These are phyloP conservation scores for Protomyces macrosporus DNA, from an alignment of 1,139 yeast genomes.

Conservation along the genomic window DNA sequence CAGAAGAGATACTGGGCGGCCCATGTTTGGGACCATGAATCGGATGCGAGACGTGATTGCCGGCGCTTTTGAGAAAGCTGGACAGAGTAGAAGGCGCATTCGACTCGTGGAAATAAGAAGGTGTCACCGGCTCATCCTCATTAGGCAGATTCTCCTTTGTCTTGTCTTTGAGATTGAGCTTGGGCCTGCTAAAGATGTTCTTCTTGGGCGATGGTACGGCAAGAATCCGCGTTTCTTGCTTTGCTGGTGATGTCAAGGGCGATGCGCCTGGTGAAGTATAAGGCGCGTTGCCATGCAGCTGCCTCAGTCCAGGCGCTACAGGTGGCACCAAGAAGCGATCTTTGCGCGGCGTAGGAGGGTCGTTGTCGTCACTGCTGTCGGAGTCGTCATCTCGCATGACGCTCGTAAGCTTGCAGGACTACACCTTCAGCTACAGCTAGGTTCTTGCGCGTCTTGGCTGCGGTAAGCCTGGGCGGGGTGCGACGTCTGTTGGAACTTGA, in stretches of 20 bases:
- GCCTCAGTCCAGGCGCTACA: neutral
- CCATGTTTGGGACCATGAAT: neutral
- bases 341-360: slow-evolving; percentile 19
- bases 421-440: too few species aligned
- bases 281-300: neutral
- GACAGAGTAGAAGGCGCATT: slow-evolving; percentile 3
- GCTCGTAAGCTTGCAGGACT: too few species aligned
- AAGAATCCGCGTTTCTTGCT: neutral
- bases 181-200: slow-evolving; percentile 12
- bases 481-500: neutral
- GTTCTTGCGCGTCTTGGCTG: neutral
- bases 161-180: slow-evolving; percentile 7
- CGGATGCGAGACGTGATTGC: slow-evolving; percentile 14
- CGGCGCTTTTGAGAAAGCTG: slow-evolving; percentile 10
- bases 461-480: neutral
- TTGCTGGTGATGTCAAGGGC: neutral
- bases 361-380: slow-evolving; percentile 16
- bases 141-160: neutral
- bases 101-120: neutral
- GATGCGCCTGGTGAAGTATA: neutral
- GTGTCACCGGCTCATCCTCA: neutral
- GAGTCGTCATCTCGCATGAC: slow-evolving; percentile 8
- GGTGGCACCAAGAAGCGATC: neutral
- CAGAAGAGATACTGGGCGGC: neutral
- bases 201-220: slow-evolving; percentile 11